These are phyloP conservation scores for Aspergillus pseudoviridinutans DNA, from an alignment of 2,329 filamentous ascomycete species.

Conservation along the genomic window DNA sequence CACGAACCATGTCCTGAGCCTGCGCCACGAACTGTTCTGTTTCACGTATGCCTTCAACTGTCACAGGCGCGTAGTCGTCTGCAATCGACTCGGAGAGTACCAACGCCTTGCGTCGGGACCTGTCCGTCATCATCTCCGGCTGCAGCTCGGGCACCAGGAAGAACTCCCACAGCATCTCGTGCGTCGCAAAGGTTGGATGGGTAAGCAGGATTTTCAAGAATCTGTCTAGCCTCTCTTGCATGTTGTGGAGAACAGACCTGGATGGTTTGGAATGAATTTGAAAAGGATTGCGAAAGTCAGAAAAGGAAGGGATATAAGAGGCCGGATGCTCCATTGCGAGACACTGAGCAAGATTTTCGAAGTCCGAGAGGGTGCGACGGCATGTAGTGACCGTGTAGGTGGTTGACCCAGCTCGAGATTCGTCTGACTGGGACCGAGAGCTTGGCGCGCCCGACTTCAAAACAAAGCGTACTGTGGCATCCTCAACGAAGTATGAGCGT, in stretches of 20 bases:
- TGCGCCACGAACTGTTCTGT: slow-evolving; percentile 91
- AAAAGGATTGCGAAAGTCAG: slow-evolving; percentile 78
- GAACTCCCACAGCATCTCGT: slow-evolving; percentile 99
- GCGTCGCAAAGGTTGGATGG: slow-evolving; percentile 89
- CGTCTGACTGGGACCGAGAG: slow-evolving; percentile 23
- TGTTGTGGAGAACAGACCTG: slow-evolving; percentile 77
- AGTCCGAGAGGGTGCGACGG: slow-evolving; percentile 79
- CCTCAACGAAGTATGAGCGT: slow-evolving; percentile 93
- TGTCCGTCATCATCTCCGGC: slow-evolving; percentile 80
- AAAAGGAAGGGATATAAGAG: slow-evolving; percentile 83
- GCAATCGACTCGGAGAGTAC: slow-evolving; percentile 76
- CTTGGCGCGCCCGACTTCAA: slow-evolving; percentile 87
- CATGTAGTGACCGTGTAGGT: slow-evolving; percentile 90
- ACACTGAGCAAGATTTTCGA: slow-evolving; percentile 82
- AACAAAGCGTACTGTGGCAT: slow-evolving; percentile 86
- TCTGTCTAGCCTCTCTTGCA: slow-evolving; percentile 79
- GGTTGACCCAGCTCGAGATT: slow-evolving; percentile 52
- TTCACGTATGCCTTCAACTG: slow-evolving; percentile 67
- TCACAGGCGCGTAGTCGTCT: slow-evolving; percentile 82
- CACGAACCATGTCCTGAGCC: slow-evolving; percentile 82
- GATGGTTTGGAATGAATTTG: slow-evolving; percentile 91
- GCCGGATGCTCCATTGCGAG: slow-evolving; percentile 86
- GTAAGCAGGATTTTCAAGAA: slow-evolving; percentile 82
- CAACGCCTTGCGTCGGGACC: slow-evolving; percentile 81
- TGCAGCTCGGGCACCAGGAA: slow-evolving; percentile 95